These are phyloP conservation scores for Corynascus novoguineensis DNA, from an alignment of 495 filamentous ascomycete genomes.

Conservation along the genomic window DNA sequence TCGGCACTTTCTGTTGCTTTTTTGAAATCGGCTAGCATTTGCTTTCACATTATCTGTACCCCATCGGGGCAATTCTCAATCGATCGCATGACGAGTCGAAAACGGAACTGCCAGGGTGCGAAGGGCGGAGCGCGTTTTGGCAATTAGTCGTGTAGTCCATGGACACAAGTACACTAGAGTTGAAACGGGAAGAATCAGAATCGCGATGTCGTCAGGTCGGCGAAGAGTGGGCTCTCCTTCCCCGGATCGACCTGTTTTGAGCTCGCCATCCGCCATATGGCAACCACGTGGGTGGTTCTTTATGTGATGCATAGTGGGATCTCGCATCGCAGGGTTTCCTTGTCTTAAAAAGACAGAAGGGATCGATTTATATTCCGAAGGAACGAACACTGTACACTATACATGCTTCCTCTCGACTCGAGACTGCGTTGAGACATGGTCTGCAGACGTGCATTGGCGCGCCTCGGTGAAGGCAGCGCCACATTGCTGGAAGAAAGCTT, in stretches of 20 bases:
- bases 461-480: not conserved
- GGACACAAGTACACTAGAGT: too few relatives aligned
- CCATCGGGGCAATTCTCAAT: too few relatives aligned
- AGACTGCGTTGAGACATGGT: not conserved
- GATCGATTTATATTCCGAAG: not conserved
- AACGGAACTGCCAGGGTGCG: not conserved
- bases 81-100: not conserved
- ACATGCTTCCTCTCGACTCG: not conserved
- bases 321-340: not conserved
- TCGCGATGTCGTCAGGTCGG: not conserved
- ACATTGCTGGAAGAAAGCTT: not conserved
- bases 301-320: not conserved
- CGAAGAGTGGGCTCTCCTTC: not conserved
- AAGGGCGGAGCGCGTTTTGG: not conserved
- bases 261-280: constrained; percentile 1
- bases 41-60: too few relatives aligned
- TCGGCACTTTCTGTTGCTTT: not conserved
- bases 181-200: too few relatives aligned
- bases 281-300: constrained; percentile 5
- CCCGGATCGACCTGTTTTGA: not conserved
- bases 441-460: not conserved
- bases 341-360: not conserved
- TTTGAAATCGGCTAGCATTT: too few relatives aligned
- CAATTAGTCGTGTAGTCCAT: too few relatives aligned
- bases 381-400: not conserved